Evolutionary conservation across 768 basidiomycete species (phyloP), one percentile per base, ranked within the genome.

Genomic region (Hydnum rufescens): DNA sequence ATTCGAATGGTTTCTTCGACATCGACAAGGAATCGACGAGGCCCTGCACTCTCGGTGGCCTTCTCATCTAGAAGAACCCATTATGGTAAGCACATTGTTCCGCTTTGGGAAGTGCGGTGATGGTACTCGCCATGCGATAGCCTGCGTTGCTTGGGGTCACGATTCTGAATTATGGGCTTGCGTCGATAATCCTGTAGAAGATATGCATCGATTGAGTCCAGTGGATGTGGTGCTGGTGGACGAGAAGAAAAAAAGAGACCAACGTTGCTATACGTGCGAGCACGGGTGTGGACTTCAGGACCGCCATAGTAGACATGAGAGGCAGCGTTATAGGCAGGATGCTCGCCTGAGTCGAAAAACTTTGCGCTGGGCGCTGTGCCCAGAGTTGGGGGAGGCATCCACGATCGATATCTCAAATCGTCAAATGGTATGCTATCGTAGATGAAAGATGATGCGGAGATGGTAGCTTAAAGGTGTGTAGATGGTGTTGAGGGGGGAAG

Each of bases 1-100:
- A 95, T 78, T 32, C 92, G 80, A 61, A 99, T 89, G 30, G 93
- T 99, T 66, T 96, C 93, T 61, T 97, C 93, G 16, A 97, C 93
- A 61, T 96, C 93, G 54, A 97, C 88, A 49, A 97, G 73, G 69
- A 93, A 97, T 36, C 90, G 80, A 42, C 92, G 72, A 2, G 89
- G 85, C 36, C 36, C 36, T 22, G 36, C 36, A 39, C 36, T 39
- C 0, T 74, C 79, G 0, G 79, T 73, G 50, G 78, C 77, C 67
- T 87, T 84, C 68, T 93, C 89, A 63, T 96, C 66, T 66, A 32
- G 26, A 22, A 30, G 6, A 19, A 22, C 22, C 13, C 13, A 22
- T 22, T 13, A 39, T 13, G n/a, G 32, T 22, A 28, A 53, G 42
- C 22, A n/a, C 16, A n/a, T 32, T 25, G 26, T 25, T 28, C 18